Evolutionary conservation across 2,329 filamentous ascomycete genomes (phyloP).

Genomic region (Sporothrix inflata): DNA sequence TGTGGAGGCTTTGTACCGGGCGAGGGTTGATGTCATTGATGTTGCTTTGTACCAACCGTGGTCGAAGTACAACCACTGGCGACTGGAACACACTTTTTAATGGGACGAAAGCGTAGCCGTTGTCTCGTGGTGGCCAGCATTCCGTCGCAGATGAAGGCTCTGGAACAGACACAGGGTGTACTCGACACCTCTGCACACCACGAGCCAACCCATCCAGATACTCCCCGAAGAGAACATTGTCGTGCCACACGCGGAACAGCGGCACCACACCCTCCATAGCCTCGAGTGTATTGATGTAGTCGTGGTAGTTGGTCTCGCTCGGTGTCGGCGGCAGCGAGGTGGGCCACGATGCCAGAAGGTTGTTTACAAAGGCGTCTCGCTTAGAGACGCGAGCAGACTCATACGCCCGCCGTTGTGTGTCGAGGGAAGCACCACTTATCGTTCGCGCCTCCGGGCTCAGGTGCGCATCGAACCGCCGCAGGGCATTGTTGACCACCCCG

Average conservation of each 20-base stretch:
- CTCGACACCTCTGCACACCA: not conserved
- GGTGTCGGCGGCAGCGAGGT: not conserved
- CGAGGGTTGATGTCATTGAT: not conserved
- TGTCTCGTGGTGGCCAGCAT: not conserved
- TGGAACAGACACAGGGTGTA: not conserved
- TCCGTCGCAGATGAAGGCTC: not conserved
- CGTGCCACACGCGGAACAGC: slow-evolving; percentile 12
- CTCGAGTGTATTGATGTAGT: slow-evolving; percentile 13
- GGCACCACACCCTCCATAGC: slow-evolving; percentile 9
- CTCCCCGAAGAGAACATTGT: slow-evolving; percentile 6
- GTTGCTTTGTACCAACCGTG: not conserved
- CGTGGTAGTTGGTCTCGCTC: not conserved
- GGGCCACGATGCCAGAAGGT: slow-evolving; percentile 6
- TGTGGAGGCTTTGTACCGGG: not conserved
- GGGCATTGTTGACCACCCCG: not conserved
- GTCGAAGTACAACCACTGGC: not conserved
- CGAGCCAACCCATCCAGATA: not conserved
- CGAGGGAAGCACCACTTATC: not conserved
- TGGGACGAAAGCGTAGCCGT: not conserved
- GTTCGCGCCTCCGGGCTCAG: not conserved
- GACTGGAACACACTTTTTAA: slow-evolving; percentile 4
- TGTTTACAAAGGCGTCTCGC: not conserved
- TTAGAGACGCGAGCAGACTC: not conserved
- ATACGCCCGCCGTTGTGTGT: not conserved
- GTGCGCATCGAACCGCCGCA: not conserved